Base-by-base conservation (phyloP, 768 basidiomycete species). In the Ephemerocybe angulata region DNA sequence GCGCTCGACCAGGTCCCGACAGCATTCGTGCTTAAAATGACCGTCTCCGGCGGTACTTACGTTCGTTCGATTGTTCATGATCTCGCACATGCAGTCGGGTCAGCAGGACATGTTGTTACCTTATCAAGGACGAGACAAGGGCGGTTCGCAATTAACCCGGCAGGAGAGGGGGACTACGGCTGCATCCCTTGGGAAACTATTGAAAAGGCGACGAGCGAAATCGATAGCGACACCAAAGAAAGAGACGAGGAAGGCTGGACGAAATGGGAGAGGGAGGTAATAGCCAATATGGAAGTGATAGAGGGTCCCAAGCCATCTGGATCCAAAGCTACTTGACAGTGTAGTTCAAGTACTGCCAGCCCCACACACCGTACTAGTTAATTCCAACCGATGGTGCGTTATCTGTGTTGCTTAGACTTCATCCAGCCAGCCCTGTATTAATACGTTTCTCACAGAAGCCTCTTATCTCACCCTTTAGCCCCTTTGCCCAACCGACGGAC, bases 31-130 rank as follows among this genome's bases (percentile, higher is more conserved):
- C 75, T 99, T 58, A 82, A 81, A 53, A 96, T 99, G 94, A 88
- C 79, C 58, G 97, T 98, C 5, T 95, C 94, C 8, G 90, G 91
- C 25, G 97, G 97, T 37, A 98, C 97, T 13, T 99, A 99, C 64
- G 95, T 99, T 52, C 87, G 97, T 48, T 94, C 90, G 1, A 88
- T 99, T 60, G 88, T 95, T 40, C 93, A 98, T 67, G 97, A 99
- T 67, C 78, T 99, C 7, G 93, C 88, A 15, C 84, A 84, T 58
- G 81, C 85, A 1, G 66, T 99, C 19, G 91, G 86, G 2, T 91
- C 89, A 24, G 91, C 91, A 4, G 97, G 93, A 0, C 93, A 97
- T 67, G 94, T 99, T 37, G 94, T 96, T 41, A 91, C 87, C 7
- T 79, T 98, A 56, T 89, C 84, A 13, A 84, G 97, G 31, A 86